These are phyloP conservation scores for Domatiomyces catenatus DNA, from an alignment of 2,329 filamentous ascomycete genomes.

Conservation along the genomic window DNA sequence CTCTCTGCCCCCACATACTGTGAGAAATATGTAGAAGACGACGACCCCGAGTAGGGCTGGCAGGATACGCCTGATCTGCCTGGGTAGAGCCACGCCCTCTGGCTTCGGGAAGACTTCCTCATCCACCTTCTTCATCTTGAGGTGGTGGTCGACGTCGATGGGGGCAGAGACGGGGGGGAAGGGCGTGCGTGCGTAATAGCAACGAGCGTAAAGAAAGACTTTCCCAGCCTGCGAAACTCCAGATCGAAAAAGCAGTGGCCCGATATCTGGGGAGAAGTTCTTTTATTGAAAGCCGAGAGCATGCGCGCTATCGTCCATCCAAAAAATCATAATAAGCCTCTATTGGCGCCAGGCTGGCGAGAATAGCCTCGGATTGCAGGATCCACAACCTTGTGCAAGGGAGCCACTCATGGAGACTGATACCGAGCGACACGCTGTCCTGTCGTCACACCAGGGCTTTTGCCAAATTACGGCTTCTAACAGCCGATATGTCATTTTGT, in stretches of 20 bases:
- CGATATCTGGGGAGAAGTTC: background rate
- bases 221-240: background rate
- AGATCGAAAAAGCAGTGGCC: background rate
- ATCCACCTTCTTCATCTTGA: conserved; percentile 1
- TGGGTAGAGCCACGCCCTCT: conserved; percentile 23
- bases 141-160: background rate
- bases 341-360: background rate
- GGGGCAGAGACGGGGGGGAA: background rate
- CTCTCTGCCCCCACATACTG: conserved; percentile 21
- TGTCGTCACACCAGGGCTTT: background rate
- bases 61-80: conserved; percentile 34
- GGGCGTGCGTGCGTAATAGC: background rate
- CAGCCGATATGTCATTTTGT: background rate
- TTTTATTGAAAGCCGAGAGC: background rate
- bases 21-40: conserved; percentile 32
- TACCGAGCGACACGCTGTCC: background rate
- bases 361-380: background rate
- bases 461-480: background rate
- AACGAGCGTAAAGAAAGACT: conserved; percentile 19
- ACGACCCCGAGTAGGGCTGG: conserved; percentile 33
- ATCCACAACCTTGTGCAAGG: background rate
- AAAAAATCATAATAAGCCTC: background rate
- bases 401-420: background rate
- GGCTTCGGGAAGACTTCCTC: background rate
- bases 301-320: background rate